Evolutionary conservation across 2,329 filamentous ascomycete species (phyloP), one percentile per base, ranked within the genome.

Genomic region (Dothiorella sarmentorum): DNA sequence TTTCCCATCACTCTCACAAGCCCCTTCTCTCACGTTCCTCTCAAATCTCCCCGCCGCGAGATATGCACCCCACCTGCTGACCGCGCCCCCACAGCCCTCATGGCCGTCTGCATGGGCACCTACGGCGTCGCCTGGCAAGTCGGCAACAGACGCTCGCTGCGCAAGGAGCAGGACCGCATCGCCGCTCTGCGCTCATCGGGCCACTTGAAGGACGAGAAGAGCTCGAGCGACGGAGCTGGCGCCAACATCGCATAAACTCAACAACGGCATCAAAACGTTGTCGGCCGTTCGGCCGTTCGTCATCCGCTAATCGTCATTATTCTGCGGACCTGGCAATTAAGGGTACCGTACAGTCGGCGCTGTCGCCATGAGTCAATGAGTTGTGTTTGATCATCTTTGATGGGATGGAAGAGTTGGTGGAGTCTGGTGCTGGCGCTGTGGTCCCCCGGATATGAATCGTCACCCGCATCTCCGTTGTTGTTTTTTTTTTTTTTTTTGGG

Each of bases 41-140:
- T 13, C 29, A n/a, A 15, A 24, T 27, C 18, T n/a, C 20, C 15
- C 31, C n/a, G n/a, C n/a, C n/a, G n/a, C n/a, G n/a, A n/a, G n/a
- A 35, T 4, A 27, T n/a, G n/a, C n/a, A 24, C 22, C 22, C 29
- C 4, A 13, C 17, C 43, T 10, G 27, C 43, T 43, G 11, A 31
- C 27, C 37, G 20, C n/a, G n/a, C n/a, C n/a, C 13, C 20, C 22
- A 9, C 49, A 65, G 64, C 56, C 20, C 61, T 64, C 24, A 67
- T 67, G 64, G n/a, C 64, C 31, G 33, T 66, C 37, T 63, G 60
- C 60, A 65, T 65, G 60, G 11, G 58, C 2, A 38, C 60, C 26
- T 66, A 65, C 49, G 61, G 56, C 22, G n/a, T 66, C 51, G 56
- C 58, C 10, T 67, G 65, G 65, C 58, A 67, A 27, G 45, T 61